These are phyloP conservation scores for Raddia distichophylla DNA, from an alignment of 176 grass and related monocot species.

Conservation along the genomic window DNA sequence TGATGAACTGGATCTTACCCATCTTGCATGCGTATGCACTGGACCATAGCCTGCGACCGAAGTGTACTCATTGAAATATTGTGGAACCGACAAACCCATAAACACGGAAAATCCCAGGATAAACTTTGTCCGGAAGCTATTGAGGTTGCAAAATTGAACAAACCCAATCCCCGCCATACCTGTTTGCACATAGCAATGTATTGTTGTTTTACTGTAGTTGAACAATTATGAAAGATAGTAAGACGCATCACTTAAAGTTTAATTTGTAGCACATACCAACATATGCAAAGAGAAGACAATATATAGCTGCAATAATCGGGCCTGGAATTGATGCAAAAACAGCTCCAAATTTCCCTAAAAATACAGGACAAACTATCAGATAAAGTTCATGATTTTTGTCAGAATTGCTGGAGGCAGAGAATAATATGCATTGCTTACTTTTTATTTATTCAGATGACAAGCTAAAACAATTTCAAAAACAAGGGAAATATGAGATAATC, in stretches of 20 bases:
- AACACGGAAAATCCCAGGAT: conserved; percentile 92
- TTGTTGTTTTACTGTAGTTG: conserved; percentile 14
- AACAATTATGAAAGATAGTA: background rate
- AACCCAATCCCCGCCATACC: conserved; percentile 73
- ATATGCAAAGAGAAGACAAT: conserved; percentile 55
- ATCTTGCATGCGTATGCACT: conserved; percentile 77
- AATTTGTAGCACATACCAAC: conserved; percentile 43
- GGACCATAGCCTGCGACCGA: conserved; percentile 78
- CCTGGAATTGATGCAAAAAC: conserved; percentile 59
- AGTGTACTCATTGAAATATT: conserved; percentile 96
- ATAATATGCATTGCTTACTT: background rate
- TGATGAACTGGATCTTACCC: conserved; percentile 60
- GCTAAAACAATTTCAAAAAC: background rate
- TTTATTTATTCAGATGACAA: background rate
- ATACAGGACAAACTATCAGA: conserved; percentile 1
- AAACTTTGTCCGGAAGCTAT: conserved; percentile 87
- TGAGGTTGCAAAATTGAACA: conserved; percentile 90
- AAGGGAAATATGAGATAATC: background rate
- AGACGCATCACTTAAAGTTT: background rate
- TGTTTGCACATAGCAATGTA: conserved; percentile 49
- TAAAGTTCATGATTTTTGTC: background rate
- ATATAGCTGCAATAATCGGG: conserved; percentile 53
- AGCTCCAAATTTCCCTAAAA: conserved; percentile 60
- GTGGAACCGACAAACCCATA: conserved; percentile 88
- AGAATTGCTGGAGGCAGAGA: background rate